Evolutionary conservation across 345 rosid genomes (phyloP), one percentile per base, ranked within the genome.

Genomic region (Eucalyptus virginea): DNA sequence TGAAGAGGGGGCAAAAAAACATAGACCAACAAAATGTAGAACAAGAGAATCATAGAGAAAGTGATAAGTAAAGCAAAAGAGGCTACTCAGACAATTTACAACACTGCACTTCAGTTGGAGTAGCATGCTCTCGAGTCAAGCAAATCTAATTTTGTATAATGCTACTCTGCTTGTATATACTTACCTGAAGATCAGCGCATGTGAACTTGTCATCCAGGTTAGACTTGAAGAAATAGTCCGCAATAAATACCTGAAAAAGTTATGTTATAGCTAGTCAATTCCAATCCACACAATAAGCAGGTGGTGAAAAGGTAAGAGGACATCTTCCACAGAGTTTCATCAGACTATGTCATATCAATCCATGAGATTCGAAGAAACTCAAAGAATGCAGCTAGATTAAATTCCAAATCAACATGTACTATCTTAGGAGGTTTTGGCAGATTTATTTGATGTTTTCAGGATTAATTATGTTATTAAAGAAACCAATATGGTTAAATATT

Each of bases 141-240:
- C 85, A 40, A 77, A 40, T 77, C 85, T 40, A 21, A 40, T 77
- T 77, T 40, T 80, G 67, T 18, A 17, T 51, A 19, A 52, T 30
- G 42, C 81, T 88, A 34, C 87, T 56, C 77, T 54, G 47, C 89
- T 86, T 89, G 96, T 51, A 87, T 51, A 87, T 67, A 44, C 91
- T 88, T 89, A 98, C 99, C 97, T 95, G 93, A 89, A 98, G 93
- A 87, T 97, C 96, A 15, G 98, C 97, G 52, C 81, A 89, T 69
- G 96, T 91, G 91, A 94, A 96, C 91, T 98, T 92, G 80, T 94
- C 96, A 51, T 96, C 92, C 91, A 98, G 90, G 89, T 93, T 94
- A 90, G 98, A 94, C 90, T 94, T 96, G 89, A 98, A 96, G 90
- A 96, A 96, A 93, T 96, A 98, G 93, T 98, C 99, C n/a, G 94